Conservation (phyloP, 768 basidiomycete species). For the Agaricus blazei region DNA sequence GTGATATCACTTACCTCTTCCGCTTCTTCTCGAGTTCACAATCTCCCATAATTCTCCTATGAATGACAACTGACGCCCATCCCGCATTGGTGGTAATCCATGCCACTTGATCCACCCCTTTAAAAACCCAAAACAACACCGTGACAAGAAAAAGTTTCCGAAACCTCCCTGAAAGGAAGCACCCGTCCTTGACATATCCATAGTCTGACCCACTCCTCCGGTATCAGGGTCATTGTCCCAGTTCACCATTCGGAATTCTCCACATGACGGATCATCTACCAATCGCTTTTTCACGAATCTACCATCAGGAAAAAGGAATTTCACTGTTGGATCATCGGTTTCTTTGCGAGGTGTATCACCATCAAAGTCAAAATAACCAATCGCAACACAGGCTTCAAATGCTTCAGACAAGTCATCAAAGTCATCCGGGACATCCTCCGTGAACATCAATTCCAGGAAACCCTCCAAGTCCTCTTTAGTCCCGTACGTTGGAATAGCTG, state of each 20-base stretch:
- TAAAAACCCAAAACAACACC: neutral
- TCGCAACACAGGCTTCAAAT: constrained; percentile 3
- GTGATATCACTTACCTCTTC: neutral
- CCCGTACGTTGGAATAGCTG: too few relatives aligned
- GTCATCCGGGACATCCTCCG: neutral
- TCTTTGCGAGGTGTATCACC: neutral
- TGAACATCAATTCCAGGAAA: neutral
- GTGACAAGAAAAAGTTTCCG: constrained; percentile 3
- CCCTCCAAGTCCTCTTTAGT: neutral
- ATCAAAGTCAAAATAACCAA: constrained; percentile 9
- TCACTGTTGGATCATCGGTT: neutral
- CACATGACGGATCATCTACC: neutral
- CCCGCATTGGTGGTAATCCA: neutral
- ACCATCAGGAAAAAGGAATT: neutral
- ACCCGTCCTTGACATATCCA: neutral
- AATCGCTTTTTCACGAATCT: neutral
- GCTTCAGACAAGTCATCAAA: neutral
- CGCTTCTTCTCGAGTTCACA: constrained; percentile 10
- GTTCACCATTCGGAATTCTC: neutral
- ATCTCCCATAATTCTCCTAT: constrained; percentile 11
- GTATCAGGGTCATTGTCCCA: neutral
- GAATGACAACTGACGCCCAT: constrained; percentile 3
- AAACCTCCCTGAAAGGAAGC: neutral
- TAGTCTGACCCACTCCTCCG: neutral
- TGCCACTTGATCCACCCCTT: neutral